Evolutionary conservation across 2,329 filamentous ascomycete genomes (phyloP), one percentile per base, ranked within the genome.

Genomic region (Gnomoniopsis sp.): DNA sequence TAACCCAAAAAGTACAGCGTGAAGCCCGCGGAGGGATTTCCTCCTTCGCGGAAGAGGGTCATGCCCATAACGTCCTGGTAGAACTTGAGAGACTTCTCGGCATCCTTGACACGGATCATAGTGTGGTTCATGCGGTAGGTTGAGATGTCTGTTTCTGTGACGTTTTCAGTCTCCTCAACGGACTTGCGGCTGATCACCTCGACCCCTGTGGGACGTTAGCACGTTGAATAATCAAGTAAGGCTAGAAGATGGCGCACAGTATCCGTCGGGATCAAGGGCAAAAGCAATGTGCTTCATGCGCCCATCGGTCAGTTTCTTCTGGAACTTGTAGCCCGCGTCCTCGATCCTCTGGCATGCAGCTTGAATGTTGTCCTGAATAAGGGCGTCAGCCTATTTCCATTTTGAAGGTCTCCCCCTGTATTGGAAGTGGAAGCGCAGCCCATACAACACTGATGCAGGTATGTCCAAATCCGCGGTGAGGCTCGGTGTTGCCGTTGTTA

Each of bases 1-100:
- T 97, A 99, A 21, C 88, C 92, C 44, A 98, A 80, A 79, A 98
- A 98, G 76, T 96, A 98, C 23, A 97, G 80, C 67, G 92, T 96
- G 78, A 97, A 98, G 22, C 84, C 85, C 19, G 85, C 87, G 33
- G 84, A 83, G 22, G 83, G 75, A 66, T 85, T 88, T 75, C 96
- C 90, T 12, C 74, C 75, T 2, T 86, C 93, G 61, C 90, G 86
- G 68, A 93, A 77, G 38, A 96, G 81, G 23, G 82, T 84, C 95
- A 98, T 97, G 60, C 95, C 95, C 74, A 98, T 81, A 30, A 90
- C 82, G 7, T 97, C 91, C 72, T 93, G 83, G 76, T 93, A 93
- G 72, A 90, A 93, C 68, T 87, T 85, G 68, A 93, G 78, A 15
- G 87, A 90, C 73, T 85, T 86, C 70, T 90, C 82, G 23, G 81